Percentiles rank a stretch among this genome's conserved stretches.
Evolutionary conservation across 139 green algal genomes (phyloP).

Genomic region (Dunaliella sp.): DNA sequence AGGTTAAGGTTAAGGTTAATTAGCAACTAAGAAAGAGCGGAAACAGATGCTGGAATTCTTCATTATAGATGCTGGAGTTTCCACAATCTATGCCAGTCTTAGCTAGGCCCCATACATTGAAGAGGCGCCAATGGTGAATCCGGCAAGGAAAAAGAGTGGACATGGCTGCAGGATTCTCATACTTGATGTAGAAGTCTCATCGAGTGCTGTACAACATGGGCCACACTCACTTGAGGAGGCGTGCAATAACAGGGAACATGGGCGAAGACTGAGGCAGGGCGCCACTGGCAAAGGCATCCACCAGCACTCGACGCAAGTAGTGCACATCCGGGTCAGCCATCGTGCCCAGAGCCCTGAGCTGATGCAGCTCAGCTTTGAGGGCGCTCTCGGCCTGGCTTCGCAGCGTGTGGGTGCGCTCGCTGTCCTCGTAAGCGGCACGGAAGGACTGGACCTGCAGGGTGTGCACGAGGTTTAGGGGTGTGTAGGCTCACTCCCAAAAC

Average conservation of each 20-base stretch:
- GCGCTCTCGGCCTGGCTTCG: slow-evolving; percentile 21
- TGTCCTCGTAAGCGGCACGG: slow-evolving; percentile 36
- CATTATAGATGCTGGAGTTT: too few relatives aligned
- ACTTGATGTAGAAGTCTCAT: too few relatives aligned
- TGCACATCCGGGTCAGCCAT: slow-evolving; percentile 35
- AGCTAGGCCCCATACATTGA: not conserved
- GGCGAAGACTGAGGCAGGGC: slow-evolving; percentile 26
- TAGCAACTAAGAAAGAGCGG: too few relatives aligned
- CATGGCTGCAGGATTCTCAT: too few relatives aligned
- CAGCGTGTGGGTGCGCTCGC: slow-evolving; percentile 29
- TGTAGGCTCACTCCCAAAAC: not conserved
- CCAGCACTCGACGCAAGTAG: slow-evolving; percentile 48
- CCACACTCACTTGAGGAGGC: slow-evolving; percentile 30
- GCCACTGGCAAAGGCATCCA: slow-evolving; percentile 45
- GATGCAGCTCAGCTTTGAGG: slow-evolving; percentile 30
- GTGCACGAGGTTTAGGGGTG: not conserved
- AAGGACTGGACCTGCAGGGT: slow-evolving; percentile 11
- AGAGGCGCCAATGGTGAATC: not conserved
- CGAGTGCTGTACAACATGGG: not conserved
- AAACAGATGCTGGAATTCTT: too few relatives aligned
- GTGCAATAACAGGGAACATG: slow-evolving; percentile 35
- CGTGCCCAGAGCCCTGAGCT: slow-evolving; percentile 28
- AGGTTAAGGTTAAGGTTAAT: too few relatives aligned
- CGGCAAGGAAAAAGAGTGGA: not conserved
- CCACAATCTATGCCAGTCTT: not conserved